Percentiles rank a stretch among this genome's conserved stretches.
phyloP scores from a whole-genome alignment of 2,329 filamentous ascomycete species.

The Botrytis elliptica region DNA sequence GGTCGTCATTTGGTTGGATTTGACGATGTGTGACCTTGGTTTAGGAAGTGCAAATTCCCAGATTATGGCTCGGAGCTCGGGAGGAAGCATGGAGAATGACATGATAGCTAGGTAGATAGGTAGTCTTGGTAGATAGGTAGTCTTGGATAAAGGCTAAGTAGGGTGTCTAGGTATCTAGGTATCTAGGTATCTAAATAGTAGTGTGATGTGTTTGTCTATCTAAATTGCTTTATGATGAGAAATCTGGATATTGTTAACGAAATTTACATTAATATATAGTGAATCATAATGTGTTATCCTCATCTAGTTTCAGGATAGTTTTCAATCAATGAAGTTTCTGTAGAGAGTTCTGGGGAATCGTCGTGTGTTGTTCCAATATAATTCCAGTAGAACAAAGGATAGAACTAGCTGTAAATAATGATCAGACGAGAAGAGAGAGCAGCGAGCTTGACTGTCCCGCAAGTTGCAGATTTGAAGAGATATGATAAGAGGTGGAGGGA shows the following conservation, averaged over 20 bases:
- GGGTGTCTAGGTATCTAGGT: neutral
- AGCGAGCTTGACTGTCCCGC: neutral
- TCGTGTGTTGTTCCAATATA: neutral
- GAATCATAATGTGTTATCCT: neutral
- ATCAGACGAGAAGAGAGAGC: too few relatives aligned
- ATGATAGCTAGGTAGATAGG: neutral
- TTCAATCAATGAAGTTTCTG: neutral
- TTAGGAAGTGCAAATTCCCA: neutral
- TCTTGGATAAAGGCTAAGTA: neutral
- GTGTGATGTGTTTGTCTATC: neutral
- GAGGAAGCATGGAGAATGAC: neutral
- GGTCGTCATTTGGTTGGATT: neutral
- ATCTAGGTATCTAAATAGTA: neutral
- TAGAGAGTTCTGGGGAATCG: neutral
- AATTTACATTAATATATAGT: neutral
- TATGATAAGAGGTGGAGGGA: neutral
- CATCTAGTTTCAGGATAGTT: neutral
- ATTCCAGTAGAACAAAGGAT: too few relatives aligned
- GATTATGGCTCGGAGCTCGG: neutral
- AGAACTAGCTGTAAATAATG: too few relatives aligned
- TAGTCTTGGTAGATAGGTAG: neutral
- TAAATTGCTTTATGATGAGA: neutral
- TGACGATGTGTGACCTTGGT: neutral
- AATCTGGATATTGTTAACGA: neutral
- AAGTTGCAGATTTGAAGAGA: neutral